Percentiles rank a stretch among this genome's conserved stretches.
Conservation (phyloP, 208 protist genomes). For the Leishmania martiniquensis region DNA sequence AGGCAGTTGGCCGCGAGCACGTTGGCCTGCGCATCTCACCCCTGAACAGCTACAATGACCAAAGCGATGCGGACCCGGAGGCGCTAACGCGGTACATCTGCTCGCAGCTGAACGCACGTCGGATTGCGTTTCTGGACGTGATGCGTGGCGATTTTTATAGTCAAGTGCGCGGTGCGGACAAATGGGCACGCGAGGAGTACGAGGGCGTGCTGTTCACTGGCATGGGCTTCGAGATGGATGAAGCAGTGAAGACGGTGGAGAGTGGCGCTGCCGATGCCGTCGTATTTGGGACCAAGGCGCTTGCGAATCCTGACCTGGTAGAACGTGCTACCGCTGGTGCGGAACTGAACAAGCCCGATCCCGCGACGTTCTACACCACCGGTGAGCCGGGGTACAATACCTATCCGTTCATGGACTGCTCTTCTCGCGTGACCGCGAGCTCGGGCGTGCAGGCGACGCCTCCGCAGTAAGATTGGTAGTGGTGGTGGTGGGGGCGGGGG, state of each 20-base stretch:
- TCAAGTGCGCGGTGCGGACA: slow-evolving; percentile 27
- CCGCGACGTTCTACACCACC: slow-evolving; percentile 16
- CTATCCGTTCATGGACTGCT: slow-evolving; percentile 34
- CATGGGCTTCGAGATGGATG: slow-evolving; percentile 45
- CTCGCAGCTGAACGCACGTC: slow-evolving; percentile 50
- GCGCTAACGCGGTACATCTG: slow-evolving; percentile 53
- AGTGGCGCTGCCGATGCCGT: slow-evolving; percentile 52
- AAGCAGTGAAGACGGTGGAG: slow-evolving; percentile 42
- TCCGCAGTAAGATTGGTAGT: neutral
- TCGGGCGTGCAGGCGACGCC: neutral
- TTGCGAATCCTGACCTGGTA: slow-evolving; percentile 80
- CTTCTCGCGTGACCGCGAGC: neutral
- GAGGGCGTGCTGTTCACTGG: slow-evolving; percentile 50
- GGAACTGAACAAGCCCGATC: slow-evolving; percentile 34
- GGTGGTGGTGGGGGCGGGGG: no score
- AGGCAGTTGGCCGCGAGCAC: slow-evolving; percentile 40
- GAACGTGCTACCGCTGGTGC: slow-evolving; percentile 35
- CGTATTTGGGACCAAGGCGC: slow-evolving; percentile 51
- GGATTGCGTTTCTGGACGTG: slow-evolving; percentile 52
- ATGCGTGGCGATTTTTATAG: slow-evolving; percentile 38
- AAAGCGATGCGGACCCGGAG: slow-evolving; percentile 43
- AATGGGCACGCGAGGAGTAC: slow-evolving; percentile 53
- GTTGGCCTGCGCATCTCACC: slow-evolving; percentile 70
- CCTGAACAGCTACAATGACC: slow-evolving; percentile 48
- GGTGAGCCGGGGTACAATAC: slow-evolving; percentile 50